Conservation (phyloP, 2,329 filamentous ascomycete genomes). For the Arthroderma sp. region DNA sequence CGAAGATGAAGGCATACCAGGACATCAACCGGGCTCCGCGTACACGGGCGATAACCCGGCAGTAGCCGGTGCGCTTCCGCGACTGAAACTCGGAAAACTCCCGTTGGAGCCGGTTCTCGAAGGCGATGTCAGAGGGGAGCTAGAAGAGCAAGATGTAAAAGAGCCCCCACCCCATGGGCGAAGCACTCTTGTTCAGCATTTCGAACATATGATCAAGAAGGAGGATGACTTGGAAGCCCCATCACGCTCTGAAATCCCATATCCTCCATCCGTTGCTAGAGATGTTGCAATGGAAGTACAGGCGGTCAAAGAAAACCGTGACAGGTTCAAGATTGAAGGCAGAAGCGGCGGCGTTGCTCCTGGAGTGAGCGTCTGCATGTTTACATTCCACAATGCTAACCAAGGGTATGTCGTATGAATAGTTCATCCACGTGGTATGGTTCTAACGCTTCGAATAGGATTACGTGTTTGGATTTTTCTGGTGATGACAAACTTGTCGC, state of each 20-base stretch:
- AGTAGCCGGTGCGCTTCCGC: conserved; percentile 43
- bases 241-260: conserved; percentile 62
- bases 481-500: conserved; percentile 79
- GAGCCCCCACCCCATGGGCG: conserved; percentile 59
- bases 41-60: conserved; percentile 45
- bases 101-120: conserved; percentile 73
- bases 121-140: conserved; percentile 72
- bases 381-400: conserved; percentile 93
- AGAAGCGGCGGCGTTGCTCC: conserved; percentile 72
- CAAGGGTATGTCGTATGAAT: conserved; percentile 51
- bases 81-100: conserved; percentile 64
- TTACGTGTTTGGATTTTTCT: conserved; percentile 92
- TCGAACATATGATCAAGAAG: conserved; percentile 74
- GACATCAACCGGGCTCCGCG: conserved; percentile 52
- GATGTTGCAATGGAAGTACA: conserved; percentile 92
- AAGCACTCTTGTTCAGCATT: conserved; percentile 68
- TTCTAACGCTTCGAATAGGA: conserved; percentile 35
- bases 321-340: conserved; percentile 77
- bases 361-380: conserved; percentile 85
- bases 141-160: conserved; percentile 71
- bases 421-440: neutral
- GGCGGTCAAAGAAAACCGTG: conserved; percentile 82
- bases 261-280: conserved; percentile 74
- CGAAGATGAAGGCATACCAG: conserved; percentile 57
- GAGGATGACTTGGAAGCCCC: conserved; percentile 81